These are phyloP conservation scores for Cyclocybe cylindracea DNA, from an alignment of 768 basidiomycete genomes.

Conservation along the genomic window DNA sequence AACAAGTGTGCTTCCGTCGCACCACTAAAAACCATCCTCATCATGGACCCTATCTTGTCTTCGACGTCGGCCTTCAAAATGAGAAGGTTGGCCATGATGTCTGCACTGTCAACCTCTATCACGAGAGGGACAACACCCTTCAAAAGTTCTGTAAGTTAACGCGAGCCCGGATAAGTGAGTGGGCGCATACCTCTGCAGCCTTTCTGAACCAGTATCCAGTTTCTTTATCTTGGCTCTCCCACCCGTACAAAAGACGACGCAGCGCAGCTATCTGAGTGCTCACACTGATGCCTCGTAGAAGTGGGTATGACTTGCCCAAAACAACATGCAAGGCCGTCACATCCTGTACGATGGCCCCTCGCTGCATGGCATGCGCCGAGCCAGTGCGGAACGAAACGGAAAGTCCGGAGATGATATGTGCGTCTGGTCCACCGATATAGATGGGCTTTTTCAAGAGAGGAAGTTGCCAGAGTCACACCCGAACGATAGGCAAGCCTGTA, in stretches of 20 bases:
- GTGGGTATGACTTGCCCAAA: conserved; percentile 43
- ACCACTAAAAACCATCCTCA: conserved; percentile 64
- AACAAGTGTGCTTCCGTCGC: conserved; percentile 66
- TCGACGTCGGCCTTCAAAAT: conserved; percentile 71
- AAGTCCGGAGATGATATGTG: conserved; percentile 57
- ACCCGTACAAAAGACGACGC: conserved; percentile 58
- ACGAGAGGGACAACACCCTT: conserved; percentile 69
- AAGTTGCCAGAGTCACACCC: conserved; percentile 66
- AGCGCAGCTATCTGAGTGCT: conserved; percentile 69
- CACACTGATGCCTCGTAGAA: conserved; percentile 46
- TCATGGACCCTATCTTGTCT: conserved; percentile 50
- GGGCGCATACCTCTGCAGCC: conserved; percentile 49
- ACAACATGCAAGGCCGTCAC: conserved; percentile 64
- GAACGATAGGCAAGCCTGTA: conserved; percentile 62
- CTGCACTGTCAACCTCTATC: conserved; percentile 65
- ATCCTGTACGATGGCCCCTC: conserved; percentile 61
- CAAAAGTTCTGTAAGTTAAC: too few relatives aligned
- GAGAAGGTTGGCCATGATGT: conserved; percentile 72
- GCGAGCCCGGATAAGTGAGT: background rate
- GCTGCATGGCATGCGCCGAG: conserved; percentile 55
- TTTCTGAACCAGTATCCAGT: conserved; percentile 57
- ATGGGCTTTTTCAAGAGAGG: conserved; percentile 46
- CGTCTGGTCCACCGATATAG: conserved; percentile 33
- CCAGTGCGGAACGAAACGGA: conserved; percentile 65
- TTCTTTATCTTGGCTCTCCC: conserved; percentile 47